Base-by-base conservation (phyloP, 139 green algal genomes). In the Haematococcus lacustris region DNA sequence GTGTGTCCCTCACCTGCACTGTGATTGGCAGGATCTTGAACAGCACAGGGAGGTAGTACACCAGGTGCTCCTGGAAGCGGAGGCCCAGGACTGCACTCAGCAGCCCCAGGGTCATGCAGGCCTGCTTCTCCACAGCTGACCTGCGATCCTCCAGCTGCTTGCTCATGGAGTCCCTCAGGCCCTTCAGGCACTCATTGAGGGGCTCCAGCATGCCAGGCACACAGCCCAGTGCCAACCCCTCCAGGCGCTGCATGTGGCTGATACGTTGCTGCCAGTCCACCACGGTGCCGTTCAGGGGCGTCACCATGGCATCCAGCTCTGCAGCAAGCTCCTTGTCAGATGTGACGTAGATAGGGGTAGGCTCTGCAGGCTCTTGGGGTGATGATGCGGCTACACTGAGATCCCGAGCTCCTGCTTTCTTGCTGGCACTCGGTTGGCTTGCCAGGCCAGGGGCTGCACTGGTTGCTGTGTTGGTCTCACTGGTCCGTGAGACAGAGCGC, bases 11-110 rank as follows among this genome's bases (percentile, higher is more conserved):
- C 39, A 90, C 85, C 70, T 92, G 85, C 32, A 96, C 88, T 3
- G 88, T 90, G 78, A 97, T 93, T 41, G 89, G 83, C 4, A 88
- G 60, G 35, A 88, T 76, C 66, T 88, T 90, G 73, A 95, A 89
- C 26, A 96, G 59, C 28, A 80, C 76, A 0, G 82, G 80, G 34
- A 94, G 62, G 59, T 91, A 81, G 23, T 78, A 37, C 17, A 81
- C 21, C 13, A 84, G 84, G 13, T 83, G 73, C 4, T 77, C 60
- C 62, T 91, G 83, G 64, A 90, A 90, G 25, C 57, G 53, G 17
- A 68, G 1, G 6, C 87, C 86, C 74, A 91, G 66, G 4, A 74
- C 66, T 5, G 62, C 67, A 13, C 86, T 83, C 73, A 97, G 68
- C 61, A 82, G 76, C 17, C 53, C 70, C 25, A 94, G 51, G 25